These are phyloP conservation scores for Neltuma alba DNA, from an alignment of 306 rosid species.

Conservation along the genomic window DNA sequence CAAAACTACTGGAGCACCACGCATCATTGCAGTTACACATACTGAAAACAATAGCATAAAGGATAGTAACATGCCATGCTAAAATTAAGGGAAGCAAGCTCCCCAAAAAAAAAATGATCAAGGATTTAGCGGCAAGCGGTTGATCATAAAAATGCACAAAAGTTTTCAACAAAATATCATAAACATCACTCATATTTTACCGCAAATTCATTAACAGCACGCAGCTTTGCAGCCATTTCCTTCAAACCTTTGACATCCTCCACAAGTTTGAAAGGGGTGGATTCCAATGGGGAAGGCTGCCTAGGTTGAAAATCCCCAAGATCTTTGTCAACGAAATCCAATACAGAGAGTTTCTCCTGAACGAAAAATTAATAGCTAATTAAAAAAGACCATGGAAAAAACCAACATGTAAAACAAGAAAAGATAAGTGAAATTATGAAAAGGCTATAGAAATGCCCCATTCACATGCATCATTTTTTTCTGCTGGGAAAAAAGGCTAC, in stretches of 20 bases:
- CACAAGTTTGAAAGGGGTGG: conserved; percentile 82
- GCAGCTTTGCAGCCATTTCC: conserved; percentile 77
- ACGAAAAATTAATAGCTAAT: conserved; percentile 27
- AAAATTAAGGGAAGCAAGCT: conserved; percentile 13
- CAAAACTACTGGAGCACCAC: not conserved
- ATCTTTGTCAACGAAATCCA: conserved; percentile 78
- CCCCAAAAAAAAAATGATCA: conserved; percentile 4
- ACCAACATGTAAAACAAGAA: conserved; percentile 12
- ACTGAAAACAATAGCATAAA: conserved; percentile 3
- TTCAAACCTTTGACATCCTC: conserved; percentile 84
- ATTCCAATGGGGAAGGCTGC: conserved; percentile 56
- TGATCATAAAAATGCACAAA: conserved; percentile 15
- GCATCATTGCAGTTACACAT: conserved; percentile 4
- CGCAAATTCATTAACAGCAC: conserved; percentile 80
- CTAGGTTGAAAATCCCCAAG: conserved; percentile 53
- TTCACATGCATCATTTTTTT: not conserved
- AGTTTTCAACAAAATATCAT: conserved; percentile 13
- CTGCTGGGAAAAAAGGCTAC: not conserved
- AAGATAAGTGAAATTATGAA: conserved; percentile 17
- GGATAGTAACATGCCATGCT: conserved; percentile 8
- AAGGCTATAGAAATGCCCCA: not conserved
- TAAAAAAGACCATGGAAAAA: conserved; percentile 14
- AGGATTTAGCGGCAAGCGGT: not conserved
- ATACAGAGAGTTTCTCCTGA: conserved; percentile 66
- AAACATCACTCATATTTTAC: conserved; percentile 45